Evolutionary conservation across 345 rosid species (phyloP).

Genomic region (Nasturtium officinale): DNA sequence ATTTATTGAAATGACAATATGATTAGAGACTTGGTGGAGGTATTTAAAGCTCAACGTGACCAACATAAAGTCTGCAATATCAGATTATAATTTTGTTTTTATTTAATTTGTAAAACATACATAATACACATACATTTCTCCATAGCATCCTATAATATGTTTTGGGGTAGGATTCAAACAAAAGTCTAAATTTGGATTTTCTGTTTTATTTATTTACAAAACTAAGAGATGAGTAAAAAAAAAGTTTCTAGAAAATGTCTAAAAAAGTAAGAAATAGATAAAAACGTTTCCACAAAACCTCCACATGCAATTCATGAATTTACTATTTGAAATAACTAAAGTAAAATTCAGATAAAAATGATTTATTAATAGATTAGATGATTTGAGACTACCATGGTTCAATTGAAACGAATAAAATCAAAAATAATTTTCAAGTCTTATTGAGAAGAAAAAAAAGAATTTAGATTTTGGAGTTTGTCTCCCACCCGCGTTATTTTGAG

Average conservation of each 20-base stretch:
- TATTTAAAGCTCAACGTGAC: conserved; percentile 38
- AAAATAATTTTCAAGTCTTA: neutral
- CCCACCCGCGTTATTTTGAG: conserved; percentile 42
- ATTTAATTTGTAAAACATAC: neutral
- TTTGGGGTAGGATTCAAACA: neutral
- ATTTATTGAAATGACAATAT: neutral
- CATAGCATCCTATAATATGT: neutral
- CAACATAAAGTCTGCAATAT: conserved; percentile 32
- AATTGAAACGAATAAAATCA: conserved; percentile 26
- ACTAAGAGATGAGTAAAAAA: conserved; percentile 15
- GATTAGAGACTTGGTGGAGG: conserved; percentile 9
- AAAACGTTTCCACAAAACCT: conserved; percentile 20
- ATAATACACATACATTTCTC: conserved; percentile 11
- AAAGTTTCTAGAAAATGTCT: conserved; percentile 25
- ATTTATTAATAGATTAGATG: conserved; percentile 22
- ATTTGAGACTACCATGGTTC: neutral
- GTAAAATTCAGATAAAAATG: neutral
- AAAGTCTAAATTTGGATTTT: conserved; percentile 23
- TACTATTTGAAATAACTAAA: conserved; percentile 31
- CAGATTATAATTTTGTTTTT: neutral
- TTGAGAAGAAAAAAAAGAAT: neutral
- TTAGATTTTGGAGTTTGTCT: conserved; percentile 31
- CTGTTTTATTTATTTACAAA: conserved; percentile 37
- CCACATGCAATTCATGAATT: conserved; percentile 30
- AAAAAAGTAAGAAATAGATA: conserved; percentile 34